Conservation (phyloP, 305 asterid species). For the Fraxinus platypoda region DNA sequence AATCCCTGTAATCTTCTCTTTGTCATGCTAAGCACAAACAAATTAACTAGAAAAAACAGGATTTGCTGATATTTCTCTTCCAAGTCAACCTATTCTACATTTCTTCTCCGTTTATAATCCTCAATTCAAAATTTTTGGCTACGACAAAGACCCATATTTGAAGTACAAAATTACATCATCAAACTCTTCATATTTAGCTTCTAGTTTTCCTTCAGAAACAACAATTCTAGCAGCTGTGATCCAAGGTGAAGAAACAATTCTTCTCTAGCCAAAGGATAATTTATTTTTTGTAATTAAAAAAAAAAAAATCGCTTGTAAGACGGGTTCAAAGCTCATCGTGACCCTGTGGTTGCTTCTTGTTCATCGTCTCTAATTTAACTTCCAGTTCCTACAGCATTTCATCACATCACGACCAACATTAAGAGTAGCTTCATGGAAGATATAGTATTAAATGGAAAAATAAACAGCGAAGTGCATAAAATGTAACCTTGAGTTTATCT, state of each 20-base stretch:
- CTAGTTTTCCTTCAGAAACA: background rate
- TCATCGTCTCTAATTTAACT: slow-evolving; percentile 59
- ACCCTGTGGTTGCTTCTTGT: slow-evolving; percentile 50
- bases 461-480: background rate
- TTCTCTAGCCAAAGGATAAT: background rate
- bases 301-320: background rate
- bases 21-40: background rate
- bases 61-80: background rate
- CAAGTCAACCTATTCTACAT: background rate
- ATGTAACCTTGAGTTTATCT: slow-evolving; percentile 62
- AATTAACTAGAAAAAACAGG: background rate
- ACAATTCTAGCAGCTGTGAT: background rate
- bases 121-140: background rate
- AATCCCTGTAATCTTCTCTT: background rate
- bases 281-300: background rate
- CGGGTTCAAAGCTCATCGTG: slow-evolving; percentile 75
- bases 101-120: background rate
- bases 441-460: background rate
- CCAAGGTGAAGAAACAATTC: background rate
- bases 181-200: background rate
- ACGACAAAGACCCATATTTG: background rate
- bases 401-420: background rate
- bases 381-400: slow-evolving; percentile 61
- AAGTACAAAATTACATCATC: background rate
- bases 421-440: background rate